Percentiles rank a stretch among this genome's conserved stretches.
Conservation (phyloP, 305 asterid species). For the Fraxinus velutina region DNA sequence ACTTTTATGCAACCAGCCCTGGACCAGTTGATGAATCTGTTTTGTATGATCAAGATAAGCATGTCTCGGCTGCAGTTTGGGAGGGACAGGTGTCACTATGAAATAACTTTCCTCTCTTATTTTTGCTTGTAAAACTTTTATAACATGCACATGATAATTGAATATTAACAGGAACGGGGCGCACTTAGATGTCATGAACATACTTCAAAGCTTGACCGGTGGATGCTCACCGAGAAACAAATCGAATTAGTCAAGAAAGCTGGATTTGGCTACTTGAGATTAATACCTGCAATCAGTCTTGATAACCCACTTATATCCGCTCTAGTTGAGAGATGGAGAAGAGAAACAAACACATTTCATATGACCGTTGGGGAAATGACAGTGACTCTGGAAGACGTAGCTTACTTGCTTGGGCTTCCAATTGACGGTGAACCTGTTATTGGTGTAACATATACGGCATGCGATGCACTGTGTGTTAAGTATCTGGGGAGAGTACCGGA, state of each 20-base stretch:
- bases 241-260: conserved; percentile 77
- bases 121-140: conserved; percentile 15
- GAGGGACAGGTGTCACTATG: conserved; percentile 69
- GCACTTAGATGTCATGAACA: conserved; percentile 97
- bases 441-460: conserved; percentile 72
- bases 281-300: conserved; percentile 89
- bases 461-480: conserved; percentile 46
- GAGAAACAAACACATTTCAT: conserved; percentile 90
- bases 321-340: conserved; percentile 90
- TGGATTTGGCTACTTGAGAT: conserved; percentile 82
- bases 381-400: conserved; percentile 84
- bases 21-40: conserved; percentile 77
- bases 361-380: conserved; percentile 92
- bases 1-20: conserved; percentile 61
- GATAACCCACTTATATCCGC: conserved; percentile 97
- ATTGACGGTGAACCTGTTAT: conserved; percentile 88
- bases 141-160: conserved; percentile 14
- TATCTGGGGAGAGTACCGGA: conserved; percentile 48
- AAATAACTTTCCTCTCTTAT: conserved; percentile 9
- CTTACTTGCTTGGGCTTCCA: conserved; percentile 79
- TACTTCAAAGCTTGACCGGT: conserved; percentile 90
- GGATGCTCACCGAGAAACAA: conserved; percentile 80
- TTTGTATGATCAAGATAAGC: conserved; percentile 91
- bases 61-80: conserved; percentile 88
- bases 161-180: conserved; percentile 67